Base-by-base conservation (phyloP, 2,329 filamentous ascomycete genomes). In the Byssochlamys sp. region DNA sequence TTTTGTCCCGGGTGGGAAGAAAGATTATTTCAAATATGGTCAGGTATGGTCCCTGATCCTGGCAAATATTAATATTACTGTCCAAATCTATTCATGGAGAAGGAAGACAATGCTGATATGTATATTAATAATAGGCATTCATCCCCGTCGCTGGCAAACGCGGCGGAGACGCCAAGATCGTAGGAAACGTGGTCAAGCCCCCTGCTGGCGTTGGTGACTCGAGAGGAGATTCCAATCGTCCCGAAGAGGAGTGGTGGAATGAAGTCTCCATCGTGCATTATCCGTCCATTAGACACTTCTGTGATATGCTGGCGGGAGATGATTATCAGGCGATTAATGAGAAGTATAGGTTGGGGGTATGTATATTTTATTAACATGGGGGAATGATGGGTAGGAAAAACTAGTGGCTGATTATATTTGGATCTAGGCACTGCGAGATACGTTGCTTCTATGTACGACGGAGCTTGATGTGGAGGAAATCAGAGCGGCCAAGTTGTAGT, bases 221-320 rank as follows among this genome's bases (percentile, higher is more conserved):
- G 2, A 56, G 65, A 12, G 66, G 65, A 1, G 50, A 49, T n/a
- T 33, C 52, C 53, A 64, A 63, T 19, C 62, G 31, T 31, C 64
- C 61, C 14, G 65, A 63, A 48, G 58, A 60, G 52, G 71, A 69
- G 11, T 71, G 71, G 55, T 87, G 84, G 84, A 81, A 86, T 66
- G 84, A 87, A 69, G 77, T 87, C 60, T 83, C 84, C 0, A 73
- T 86, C 50, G 84, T 84, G 57, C 83, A 86, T 71, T 86, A 86
- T 69, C 83, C 84, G 2, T 83, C 78, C 54, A 80, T 86, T 35
- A 61, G 69, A 60, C 83, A 86, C 68, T 86, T 86, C 65, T 80
- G 80, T 50, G 82, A 84, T 65, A 86, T 85, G 82, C 65, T 84
- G 50, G 77, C 73, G 1, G 78, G 78, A 50, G 73, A 77, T 63